Evolutionary conservation across 2,329 filamentous ascomycete genomes (phyloP).

Genomic region (Ophiostoma tasmaniense): DNA sequence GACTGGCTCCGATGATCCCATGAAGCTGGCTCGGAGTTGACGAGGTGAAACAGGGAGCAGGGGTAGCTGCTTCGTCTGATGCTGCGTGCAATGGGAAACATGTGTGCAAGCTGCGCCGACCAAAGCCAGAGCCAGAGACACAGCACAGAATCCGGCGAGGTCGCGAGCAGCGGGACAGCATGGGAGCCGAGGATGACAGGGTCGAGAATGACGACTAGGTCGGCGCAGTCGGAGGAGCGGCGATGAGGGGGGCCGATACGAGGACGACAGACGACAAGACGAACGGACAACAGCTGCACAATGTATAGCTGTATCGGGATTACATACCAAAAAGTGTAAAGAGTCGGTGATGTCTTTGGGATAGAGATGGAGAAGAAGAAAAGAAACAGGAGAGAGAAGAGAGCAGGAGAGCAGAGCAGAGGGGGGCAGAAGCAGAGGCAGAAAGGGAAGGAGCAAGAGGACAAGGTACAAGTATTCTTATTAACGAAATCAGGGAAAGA

Average conservation of each 20-base stretch:
- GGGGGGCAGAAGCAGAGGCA: not conserved
- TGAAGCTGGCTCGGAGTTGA: not conserved
- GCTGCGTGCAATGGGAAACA: not conserved
- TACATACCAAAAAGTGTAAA: constrained; percentile 5
- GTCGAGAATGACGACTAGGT: not conserved
- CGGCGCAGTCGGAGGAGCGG: not conserved
- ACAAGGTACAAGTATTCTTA: constrained; percentile 5
- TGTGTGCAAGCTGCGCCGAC: not conserved
- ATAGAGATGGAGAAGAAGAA: not conserved
- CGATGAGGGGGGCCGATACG: not conserved
- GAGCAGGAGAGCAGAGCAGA: not conserved
- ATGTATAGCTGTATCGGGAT: not conserved
- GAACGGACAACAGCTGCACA: not conserved
- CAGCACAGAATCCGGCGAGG: not conserved
- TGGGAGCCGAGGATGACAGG: not conserved
- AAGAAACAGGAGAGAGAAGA: not conserved
- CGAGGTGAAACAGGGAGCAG: not conserved
- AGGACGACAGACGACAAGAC: not conserved
- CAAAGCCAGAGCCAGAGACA: not conserved
- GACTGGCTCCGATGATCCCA: not conserved
- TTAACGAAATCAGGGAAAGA: constrained; percentile 2
- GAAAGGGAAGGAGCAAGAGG: constrained; percentile 1
- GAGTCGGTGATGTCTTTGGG: constrained; percentile 4
- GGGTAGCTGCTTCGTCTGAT: not conserved
- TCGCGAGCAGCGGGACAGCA: not conserved